These are phyloP conservation scores for Penicillium vulpinum DNA, from an alignment of 2,329 filamentous ascomycete genomes.

Conservation along the genomic window DNA sequence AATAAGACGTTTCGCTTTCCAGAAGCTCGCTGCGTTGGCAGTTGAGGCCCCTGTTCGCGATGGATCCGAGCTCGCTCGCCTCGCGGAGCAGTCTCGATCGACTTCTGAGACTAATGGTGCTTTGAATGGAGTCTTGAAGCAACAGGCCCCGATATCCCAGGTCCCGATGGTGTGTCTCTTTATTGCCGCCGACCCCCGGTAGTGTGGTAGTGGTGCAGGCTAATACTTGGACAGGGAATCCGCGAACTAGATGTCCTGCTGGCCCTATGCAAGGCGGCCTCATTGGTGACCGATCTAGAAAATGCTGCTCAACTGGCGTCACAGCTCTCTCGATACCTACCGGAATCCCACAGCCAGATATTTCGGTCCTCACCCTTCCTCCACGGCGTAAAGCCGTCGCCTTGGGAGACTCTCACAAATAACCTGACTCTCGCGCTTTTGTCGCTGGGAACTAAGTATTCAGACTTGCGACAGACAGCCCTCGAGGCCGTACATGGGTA, in stretches of 20 bases:
- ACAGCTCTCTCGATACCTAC: slow-evolving; percentile 79
- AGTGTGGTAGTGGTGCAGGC: neutral
- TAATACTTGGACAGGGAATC: slow-evolving; percentile 61
- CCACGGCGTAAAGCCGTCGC: slow-evolving; percentile 78
- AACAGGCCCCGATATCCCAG: slow-evolving; percentile 39
- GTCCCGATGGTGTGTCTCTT: slow-evolving; percentile 39
- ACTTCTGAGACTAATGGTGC: slow-evolving; percentile 28
- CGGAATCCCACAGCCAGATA: slow-evolving; percentile 76
- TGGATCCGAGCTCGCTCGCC: slow-evolving; percentile 38
- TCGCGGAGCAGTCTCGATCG: slow-evolving; percentile 34
- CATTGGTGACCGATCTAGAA: slow-evolving; percentile 67
- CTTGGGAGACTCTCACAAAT: slow-evolving; percentile 79
- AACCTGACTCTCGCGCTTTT: slow-evolving; percentile 79
- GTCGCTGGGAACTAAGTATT: slow-evolving; percentile 73
- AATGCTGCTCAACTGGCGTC: slow-evolving; percentile 76
- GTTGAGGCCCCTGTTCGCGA: slow-evolving; percentile 33
- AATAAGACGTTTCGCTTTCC: slow-evolving; percentile 45
- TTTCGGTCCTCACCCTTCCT: slow-evolving; percentile 81
- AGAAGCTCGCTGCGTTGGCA: slow-evolving; percentile 46
- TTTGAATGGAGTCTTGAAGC: slow-evolving; percentile 40
- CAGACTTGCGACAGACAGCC: slow-evolving; percentile 65
- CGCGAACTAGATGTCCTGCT: slow-evolving; percentile 90
- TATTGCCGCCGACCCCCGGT: neutral
- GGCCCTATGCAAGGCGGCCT: slow-evolving; percentile 86
- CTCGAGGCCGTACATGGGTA: slow-evolving; percentile 70